Base-by-base conservation (phyloP, 805 yeast species). In the Jamesozyma gamospora region DNA sequence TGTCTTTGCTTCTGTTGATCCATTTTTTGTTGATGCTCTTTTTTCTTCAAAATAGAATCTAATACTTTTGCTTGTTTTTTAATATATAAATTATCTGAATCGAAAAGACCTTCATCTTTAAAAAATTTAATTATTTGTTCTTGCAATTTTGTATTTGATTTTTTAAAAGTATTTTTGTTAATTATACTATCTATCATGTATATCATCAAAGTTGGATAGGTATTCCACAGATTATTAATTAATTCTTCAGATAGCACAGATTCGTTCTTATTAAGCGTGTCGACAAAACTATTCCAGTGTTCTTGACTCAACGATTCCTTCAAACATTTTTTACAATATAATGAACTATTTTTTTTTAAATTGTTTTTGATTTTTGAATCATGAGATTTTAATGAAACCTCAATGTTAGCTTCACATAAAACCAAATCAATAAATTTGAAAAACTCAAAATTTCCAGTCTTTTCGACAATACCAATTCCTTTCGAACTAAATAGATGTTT, bases 11-110 rank as follows among this genome's bases (percentile, higher is more conserved):
- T 24, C 17, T 37, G 31, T 21, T 32, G 19, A 6, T 37, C 15
- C 15, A 19, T 28, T 21, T 36, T 18, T 9, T 37, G 25, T 35
- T 39, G 37, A 7, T 39, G 25, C 35, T 41, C 37, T 16, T 39
- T 38, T 18, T 28, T 34, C 28, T 45, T 34, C 11, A 37, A 16
- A 25, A 61, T 49, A 28, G 55, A 51, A 10, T 58, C 56, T 12
- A 72, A 36, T 47, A 53, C 29, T 49, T 60, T 52, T 64, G 70
- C 42, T 66, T 52, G 52, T 41, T 47, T 39, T 18, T 37, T 44
- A 9, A 56, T 41, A 18, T 39, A 44, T 26, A 35, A 38, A 34
- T 54, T 48, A 3, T 28, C 31, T 8, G 59, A 42, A 12, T 44
- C 43, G 14, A 36, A 32, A 19, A 56, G 36, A 4, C 46, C 37